These are phyloP conservation scores for Priceomyces fermenticarens DNA, from an alignment of 805 yeast genomes.

Conservation along the genomic window DNA sequence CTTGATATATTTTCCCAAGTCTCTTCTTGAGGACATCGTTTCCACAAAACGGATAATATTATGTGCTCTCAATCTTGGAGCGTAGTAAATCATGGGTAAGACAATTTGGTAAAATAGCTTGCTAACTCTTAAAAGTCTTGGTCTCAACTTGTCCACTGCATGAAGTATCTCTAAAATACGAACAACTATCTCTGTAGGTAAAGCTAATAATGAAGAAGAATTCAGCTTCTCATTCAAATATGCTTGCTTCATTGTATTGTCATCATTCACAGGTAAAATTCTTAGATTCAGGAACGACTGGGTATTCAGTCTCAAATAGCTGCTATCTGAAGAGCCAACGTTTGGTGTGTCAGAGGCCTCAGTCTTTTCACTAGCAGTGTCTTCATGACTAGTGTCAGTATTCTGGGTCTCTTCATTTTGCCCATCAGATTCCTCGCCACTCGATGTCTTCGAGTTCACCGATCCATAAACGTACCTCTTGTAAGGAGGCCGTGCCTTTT, in stretches of 20 bases:
- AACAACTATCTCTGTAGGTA: constrained; percentile 36
- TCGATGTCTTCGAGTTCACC: constrained; percentile 20
- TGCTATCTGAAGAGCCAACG: constrained; percentile 3
- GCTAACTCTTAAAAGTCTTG: constrained; percentile 58
- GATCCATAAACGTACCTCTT: constrained; percentile 65
- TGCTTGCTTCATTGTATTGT: background rate
- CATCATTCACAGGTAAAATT: background rate
- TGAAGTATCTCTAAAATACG: constrained; percentile 29
- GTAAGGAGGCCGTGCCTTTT: constrained; percentile 77
- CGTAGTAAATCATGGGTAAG: constrained; percentile 60
- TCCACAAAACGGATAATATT: constrained; percentile 77
- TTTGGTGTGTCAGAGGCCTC: background rate
- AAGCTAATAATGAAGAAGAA: constrained; percentile 12
- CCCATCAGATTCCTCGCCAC: constrained; percentile 23
- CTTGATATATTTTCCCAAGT: constrained; percentile 57
- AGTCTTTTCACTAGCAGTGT: background rate
- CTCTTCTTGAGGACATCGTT: constrained; percentile 49
- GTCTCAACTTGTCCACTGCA: constrained; percentile 29
- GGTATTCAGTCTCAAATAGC: constrained; percentile 10
- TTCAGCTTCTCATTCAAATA: constrained; percentile 1
- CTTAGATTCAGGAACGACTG: constrained; percentile 9
- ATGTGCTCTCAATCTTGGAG: constrained; percentile 60
- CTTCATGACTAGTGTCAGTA: background rate
- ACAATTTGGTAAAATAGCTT: constrained; percentile 58
- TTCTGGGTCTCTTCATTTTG: background rate